Evolutionary conservation across 768 basidiomycete species (phyloP), one percentile per base, ranked within the genome.

Genomic region (Leccinum uliginosum): DNA sequence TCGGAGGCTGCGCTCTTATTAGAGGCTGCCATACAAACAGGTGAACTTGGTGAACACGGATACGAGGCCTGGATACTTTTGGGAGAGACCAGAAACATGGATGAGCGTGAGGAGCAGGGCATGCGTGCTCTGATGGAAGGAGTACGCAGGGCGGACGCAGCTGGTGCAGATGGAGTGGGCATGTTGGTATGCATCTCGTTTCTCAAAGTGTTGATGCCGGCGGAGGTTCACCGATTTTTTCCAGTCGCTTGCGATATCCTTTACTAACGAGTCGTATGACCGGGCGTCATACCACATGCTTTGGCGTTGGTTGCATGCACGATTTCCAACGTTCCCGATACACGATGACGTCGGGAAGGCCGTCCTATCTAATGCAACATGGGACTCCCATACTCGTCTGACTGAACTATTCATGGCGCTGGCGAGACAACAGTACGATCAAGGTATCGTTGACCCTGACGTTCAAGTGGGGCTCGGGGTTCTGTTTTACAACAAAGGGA

Each of bases 381-480:
- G 97, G 97, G 85, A 89, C 58, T 83, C 87, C 0, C 91, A 94
- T 64, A 80, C 81, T 51, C 78, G 80, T 6, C 81, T 96, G 46
- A 91, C 90, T 1, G 87, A 98, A 14, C 75, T 83, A n/a, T 97
- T 91, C 76, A 75, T 99, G 48, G 73, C 73, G 17, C 80, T 95
- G 24, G 94, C 96, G 17, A 83, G 92, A 53, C 74, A 81, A n/a
- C 93, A 98, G 59, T 91, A 92, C 64, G 75, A 75, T 23, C 76
- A 85, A 57, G 83, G 87, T 46, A 65, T 82, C 56, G 72, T 90
- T 63, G 92, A 98, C 67, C 83, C 96, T 0, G 94, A 98, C 55
- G 86, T 97, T 4, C 97, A 99, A 73, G 86, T 93, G 52, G 96
- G 87, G 1, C 78, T 99, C 14, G 97, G 97, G 8, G 87, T 98